Conservation (phyloP, 345 rosid species). For the Arabidopsis thaliana region TAIR10.1 NC_003076.8:2764501-2765000, state of each 20-base stretch:
- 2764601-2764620: slow-evolving; percentile 47
- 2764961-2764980: slow-evolving; percentile 86
- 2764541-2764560: slow-evolving; percentile 63
- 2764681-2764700: slow-evolving; percentile 80
- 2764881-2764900: slow-evolving; percentile 6
- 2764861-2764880: slow-evolving; percentile 21
- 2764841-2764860: slow-evolving; percentile 6
- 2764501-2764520: slow-evolving; percentile 57
- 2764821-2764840: slow-evolving; percentile 65
- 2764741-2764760: slow-evolving; percentile 77
- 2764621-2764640: slow-evolving; percentile 32
- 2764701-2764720: slow-evolving; percentile 93
- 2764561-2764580: background rate
- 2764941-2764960: slow-evolving; percentile 94
- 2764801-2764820: slow-evolving; percentile 81
- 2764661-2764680: slow-evolving; percentile 85
- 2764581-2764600: slow-evolving; percentile 3
- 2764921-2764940: slow-evolving; percentile 78
- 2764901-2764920: slow-evolving; percentile 93
- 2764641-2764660: slow-evolving; percentile 85
- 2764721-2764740: slow-evolving; percentile 71
- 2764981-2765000: slow-evolving; percentile 85
- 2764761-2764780: slow-evolving; percentile 70
- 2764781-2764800: slow-evolving; percentile 80
- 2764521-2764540: slow-evolving; percentile 59